phyloP scores from a whole-genome alignment of 2,329 filamentous ascomycete species.

The Penicillium freii region DNA sequence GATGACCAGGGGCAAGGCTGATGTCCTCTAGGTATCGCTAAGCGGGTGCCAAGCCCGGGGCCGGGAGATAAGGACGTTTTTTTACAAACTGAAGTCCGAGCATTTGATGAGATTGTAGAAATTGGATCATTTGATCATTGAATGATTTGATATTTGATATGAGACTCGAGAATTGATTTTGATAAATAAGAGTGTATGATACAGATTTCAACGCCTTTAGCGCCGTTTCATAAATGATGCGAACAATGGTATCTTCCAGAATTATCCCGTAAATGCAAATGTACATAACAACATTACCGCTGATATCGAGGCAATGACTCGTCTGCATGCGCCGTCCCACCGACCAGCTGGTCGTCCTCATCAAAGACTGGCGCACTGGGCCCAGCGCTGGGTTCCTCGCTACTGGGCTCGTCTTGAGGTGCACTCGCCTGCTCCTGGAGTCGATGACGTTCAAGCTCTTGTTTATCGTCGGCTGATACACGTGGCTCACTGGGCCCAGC shows the following conservation, averaged over 20 bases:
- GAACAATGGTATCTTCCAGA: conserved; percentile 36
- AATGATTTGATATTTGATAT: neutral
- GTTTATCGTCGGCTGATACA: conserved; percentile 66
- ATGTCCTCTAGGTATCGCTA: conserved; percentile 13
- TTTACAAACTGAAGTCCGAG: neutral
- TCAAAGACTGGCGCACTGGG: conserved; percentile 62
- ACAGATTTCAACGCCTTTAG: conserved; percentile 22
- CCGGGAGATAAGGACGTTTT: neutral
- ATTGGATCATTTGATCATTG: too few relatives aligned
- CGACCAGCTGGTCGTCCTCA: conserved; percentile 50
- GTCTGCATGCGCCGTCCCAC: conserved; percentile 36
- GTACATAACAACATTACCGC: conserved; percentile 32
- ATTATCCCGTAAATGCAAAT: conserved; percentile 33
- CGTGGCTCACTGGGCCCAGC: conserved; percentile 38
- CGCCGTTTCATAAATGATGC: conserved; percentile 19
- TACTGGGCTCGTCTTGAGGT: conserved; percentile 42
- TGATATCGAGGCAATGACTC: conserved; percentile 48
- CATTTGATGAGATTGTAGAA: neutral
- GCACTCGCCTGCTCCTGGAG: conserved; percentile 65
- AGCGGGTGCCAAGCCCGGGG: conserved; percentile 21
- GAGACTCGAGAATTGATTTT: neutral
- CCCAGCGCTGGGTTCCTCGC: conserved; percentile 16
- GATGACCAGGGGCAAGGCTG: conserved; percentile 9
- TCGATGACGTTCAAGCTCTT: conserved; percentile 67
- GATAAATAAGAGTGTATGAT: conserved; percentile 14